Conservation (phyloP, 2,329 filamentous ascomycete species). For the Arachnopeziza araneosa region DNA sequence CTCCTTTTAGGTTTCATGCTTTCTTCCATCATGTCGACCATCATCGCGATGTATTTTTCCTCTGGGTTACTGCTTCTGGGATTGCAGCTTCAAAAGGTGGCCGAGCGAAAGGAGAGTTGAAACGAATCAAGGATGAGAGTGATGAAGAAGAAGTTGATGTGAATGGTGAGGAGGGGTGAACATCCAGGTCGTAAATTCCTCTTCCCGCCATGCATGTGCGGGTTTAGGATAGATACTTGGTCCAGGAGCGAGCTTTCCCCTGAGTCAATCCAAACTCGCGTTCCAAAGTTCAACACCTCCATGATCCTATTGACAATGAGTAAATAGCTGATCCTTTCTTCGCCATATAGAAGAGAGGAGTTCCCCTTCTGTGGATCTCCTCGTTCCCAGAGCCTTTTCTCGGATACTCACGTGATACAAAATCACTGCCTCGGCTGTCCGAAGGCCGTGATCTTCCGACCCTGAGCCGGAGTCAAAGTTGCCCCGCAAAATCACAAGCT, state of each 20-base stretch:
- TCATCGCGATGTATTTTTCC: constrained; percentile 65
- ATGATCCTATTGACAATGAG: neutral
- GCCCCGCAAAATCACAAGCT: constrained; percentile 1
- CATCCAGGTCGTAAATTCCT: too few relatives aligned
- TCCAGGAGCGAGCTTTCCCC: too few relatives aligned
- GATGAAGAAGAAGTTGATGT: constrained; percentile 39
- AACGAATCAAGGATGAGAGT: constrained; percentile 41
- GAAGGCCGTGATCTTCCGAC: neutral
- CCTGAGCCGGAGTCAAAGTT: neutral
- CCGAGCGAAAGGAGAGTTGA: constrained; percentile 29
- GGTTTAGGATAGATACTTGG: too few relatives aligned
- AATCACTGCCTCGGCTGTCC: neutral
- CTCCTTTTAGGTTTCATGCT: constrained; percentile 55
- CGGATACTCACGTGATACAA: neutral
- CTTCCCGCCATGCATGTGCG: too few relatives aligned
- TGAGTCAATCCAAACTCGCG: neutral
- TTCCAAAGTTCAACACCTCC: neutral
- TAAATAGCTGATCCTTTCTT: neutral
- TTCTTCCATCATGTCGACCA: constrained; percentile 79
- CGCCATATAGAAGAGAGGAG: neutral
- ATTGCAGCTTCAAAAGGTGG: constrained; percentile 52
- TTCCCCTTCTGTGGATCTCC: neutral
- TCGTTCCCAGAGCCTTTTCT: neutral
- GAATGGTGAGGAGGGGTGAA: constrained; percentile 25
- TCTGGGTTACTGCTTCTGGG: constrained; percentile 68